phyloP scores from a whole-genome alignment of 495 filamentous ascomycete genomes.

The Aspergillus nidulans region DNA sequence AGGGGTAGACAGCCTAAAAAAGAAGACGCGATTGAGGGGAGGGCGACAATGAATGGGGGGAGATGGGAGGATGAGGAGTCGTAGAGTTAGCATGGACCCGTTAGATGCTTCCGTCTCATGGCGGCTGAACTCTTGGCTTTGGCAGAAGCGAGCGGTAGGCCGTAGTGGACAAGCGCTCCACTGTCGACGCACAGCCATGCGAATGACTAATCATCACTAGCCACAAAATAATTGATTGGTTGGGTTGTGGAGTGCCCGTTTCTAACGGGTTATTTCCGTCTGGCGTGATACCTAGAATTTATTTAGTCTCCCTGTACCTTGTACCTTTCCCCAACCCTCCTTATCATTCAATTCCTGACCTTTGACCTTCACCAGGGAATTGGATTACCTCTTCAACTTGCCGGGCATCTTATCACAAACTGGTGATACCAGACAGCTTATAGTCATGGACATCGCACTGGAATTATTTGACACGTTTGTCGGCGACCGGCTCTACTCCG shows the following conservation, averaged over 20 bases:
- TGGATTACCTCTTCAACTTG: too few relatives aligned
- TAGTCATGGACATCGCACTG: slow-evolving; percentile 91
- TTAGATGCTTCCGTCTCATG: slow-evolving; percentile 12
- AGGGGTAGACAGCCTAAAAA: background rate
- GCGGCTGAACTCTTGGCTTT: slow-evolving; percentile 27
- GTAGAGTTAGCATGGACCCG: slow-evolving; percentile 10
- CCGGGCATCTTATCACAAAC: too few relatives aligned
- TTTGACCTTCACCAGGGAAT: too few relatives aligned
- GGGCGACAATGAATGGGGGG: background rate
- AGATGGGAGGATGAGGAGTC: slow-evolving; percentile 9
- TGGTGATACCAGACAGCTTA: too few relatives aligned
- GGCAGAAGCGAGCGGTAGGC: slow-evolving; percentile 31
- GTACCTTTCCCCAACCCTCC: background rate
- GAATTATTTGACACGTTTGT: slow-evolving; percentile 80
- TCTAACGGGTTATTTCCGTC: too few relatives aligned
- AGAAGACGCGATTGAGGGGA: slow-evolving; percentile 1
- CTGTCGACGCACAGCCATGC: too few relatives aligned
- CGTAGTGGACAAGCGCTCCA: slow-evolving; percentile 35
- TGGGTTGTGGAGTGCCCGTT: too few relatives aligned
- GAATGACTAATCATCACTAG: too few relatives aligned
- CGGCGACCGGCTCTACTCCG: slow-evolving; percentile 77
- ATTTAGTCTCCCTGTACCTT: background rate
- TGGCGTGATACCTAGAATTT: slow-evolving; percentile 13
- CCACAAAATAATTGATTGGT: too few relatives aligned
- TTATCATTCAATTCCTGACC: background rate